Percentiles rank a stretch among this genome's conserved stretches.
These are phyloP conservation scores for Mycena amicta DNA, from an alignment of 768 basidiomycete species.

Conservation along the genomic window DNA sequence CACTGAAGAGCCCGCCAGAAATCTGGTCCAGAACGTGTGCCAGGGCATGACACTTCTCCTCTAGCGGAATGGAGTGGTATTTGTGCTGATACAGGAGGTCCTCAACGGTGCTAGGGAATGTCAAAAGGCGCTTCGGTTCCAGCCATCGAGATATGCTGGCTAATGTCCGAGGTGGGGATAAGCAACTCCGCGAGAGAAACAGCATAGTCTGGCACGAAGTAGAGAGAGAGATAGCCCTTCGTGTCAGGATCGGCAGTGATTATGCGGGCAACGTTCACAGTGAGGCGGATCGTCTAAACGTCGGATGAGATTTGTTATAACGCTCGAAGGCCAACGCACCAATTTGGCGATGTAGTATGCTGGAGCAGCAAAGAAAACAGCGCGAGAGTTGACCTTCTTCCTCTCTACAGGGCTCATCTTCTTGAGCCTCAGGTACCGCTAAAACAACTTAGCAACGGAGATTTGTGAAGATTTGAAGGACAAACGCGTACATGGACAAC, in stretches of 20 bases:
- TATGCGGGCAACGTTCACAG: slow-evolving; percentile 83
- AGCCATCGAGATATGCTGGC: slow-evolving; percentile 95
- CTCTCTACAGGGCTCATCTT: slow-evolving; percentile 74
- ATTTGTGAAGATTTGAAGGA: too few relatives aligned
- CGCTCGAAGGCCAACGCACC: slow-evolving; percentile 36
- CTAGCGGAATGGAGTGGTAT: slow-evolving; percentile 80
- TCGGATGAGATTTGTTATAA: neutral
- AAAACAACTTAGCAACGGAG: neutral
- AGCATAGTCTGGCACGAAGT: slow-evolving; percentile 96
- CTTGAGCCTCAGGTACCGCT: slow-evolving; percentile 86
- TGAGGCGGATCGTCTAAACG: slow-evolving; percentile 81
- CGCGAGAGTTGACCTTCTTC: slow-evolving; percentile 78
- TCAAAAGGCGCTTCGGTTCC: slow-evolving; percentile 78
- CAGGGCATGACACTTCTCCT: slow-evolving; percentile 81
- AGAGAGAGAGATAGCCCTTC: slow-evolving; percentile 80
- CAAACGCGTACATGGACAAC: slow-evolving; percentile 84
- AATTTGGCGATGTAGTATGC: slow-evolving; percentile 94
- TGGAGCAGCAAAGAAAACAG: slow-evolving; percentile 96
- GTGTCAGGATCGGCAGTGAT: slow-evolving; percentile 89
- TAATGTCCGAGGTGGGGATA: slow-evolving; percentile 92
- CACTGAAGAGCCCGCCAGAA: slow-evolving; percentile 79
- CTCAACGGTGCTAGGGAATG: slow-evolving; percentile 64
- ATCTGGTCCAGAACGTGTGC: slow-evolving; percentile 78
- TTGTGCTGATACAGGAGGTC: slow-evolving; percentile 83
- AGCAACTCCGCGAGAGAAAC: slow-evolving; percentile 82